These are phyloP conservation scores for Dendrostoma leiphaemia DNA, from an alignment of 2,329 filamentous ascomycete species.

Conservation along the genomic window DNA sequence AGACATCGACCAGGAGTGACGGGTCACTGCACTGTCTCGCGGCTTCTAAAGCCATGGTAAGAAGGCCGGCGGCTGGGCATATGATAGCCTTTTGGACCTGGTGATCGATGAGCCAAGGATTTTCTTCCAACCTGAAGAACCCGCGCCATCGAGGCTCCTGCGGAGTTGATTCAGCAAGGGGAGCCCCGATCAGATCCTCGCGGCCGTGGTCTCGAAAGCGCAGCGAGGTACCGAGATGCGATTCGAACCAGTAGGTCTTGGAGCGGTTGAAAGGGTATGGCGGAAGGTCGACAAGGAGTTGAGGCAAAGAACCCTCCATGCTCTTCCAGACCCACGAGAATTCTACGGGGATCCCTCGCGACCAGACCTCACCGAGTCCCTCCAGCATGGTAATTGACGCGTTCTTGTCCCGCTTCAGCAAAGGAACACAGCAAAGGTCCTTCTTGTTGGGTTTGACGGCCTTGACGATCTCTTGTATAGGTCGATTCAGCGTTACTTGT, in stretches of 20 bases:
- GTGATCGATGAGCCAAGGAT: slow-evolving; percentile 53
- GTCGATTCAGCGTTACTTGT: slow-evolving; percentile 33
- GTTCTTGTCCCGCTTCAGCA: slow-evolving; percentile 7
- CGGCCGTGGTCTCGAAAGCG: slow-evolving; percentile 44
- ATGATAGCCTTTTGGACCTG: slow-evolving; percentile 48
- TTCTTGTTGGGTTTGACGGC: not conserved
- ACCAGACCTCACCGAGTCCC: slow-evolving; percentile 36
- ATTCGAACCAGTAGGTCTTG: slow-evolving; percentile 53
- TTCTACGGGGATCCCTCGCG: slow-evolving; percentile 29
- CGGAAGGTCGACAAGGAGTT: slow-evolving; percentile 43
- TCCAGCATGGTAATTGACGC: slow-evolving; percentile 22
- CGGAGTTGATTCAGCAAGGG: slow-evolving; percentile 40
- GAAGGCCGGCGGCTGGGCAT: slow-evolving; percentile 50
- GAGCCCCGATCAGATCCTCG: slow-evolving; percentile 50
- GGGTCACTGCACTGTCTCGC: slow-evolving; percentile 32
- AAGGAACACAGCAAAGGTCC: slow-evolving; percentile 1
- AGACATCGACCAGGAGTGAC: slow-evolving; percentile 19
- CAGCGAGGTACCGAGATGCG: slow-evolving; percentile 40
- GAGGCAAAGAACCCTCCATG: slow-evolving; percentile 11
- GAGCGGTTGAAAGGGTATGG: slow-evolving; percentile 55
- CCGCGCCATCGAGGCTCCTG: slow-evolving; percentile 49
- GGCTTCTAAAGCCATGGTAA: slow-evolving; percentile 48
- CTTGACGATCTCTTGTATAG: slow-evolving; percentile 32
- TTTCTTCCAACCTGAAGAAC: slow-evolving; percentile 46
- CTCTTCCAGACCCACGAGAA: slow-evolving; percentile 29